phyloP scores from a whole-genome alignment of 2,329 filamentous ascomycete genomes.

The Pseudopithomyces maydicus region DNA sequence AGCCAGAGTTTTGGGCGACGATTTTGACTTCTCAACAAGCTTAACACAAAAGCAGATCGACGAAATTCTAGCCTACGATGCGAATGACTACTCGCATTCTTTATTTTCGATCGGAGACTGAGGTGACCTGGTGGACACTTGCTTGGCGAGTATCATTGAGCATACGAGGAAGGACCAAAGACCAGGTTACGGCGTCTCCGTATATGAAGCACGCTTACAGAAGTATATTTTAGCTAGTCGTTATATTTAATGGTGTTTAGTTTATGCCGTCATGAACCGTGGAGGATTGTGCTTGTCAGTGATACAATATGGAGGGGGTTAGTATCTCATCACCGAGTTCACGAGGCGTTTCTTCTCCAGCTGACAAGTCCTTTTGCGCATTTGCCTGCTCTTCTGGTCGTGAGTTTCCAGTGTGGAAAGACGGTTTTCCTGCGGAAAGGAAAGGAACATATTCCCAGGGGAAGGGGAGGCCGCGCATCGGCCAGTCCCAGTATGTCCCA shows the following conservation, averaged over 20 bases:
- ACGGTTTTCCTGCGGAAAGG: background rate
- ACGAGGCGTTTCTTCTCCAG: background rate
- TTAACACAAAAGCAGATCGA: slow-evolving; percentile 42
- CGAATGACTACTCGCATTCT: slow-evolving; percentile 44
- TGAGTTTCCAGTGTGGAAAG: background rate
- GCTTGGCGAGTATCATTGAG: background rate
- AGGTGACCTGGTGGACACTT: background rate
- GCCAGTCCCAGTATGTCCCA: no score
- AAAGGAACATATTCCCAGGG: background rate
- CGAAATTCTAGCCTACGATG: slow-evolving; percentile 41
- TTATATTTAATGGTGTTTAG: no score
- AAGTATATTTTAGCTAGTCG: background rate
- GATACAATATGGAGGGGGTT: no score
- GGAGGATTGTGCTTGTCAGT: no score
- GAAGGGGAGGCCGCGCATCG: background rate
- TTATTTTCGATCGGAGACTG: slow-evolving; percentile 44
- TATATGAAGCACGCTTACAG: background rate
- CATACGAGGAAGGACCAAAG: background rate
- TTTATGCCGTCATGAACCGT: no score
- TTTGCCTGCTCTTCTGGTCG: background rate
- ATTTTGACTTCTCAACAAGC: slow-evolving; percentile 42
- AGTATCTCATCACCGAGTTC: background rate
- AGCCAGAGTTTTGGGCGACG: slow-evolving; percentile 43
- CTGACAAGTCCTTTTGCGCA: background rate
- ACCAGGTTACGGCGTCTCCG: background rate